phyloP scores from a whole-genome alignment of 208 protist genomes.

The Crithidia brevicula region DNA sequence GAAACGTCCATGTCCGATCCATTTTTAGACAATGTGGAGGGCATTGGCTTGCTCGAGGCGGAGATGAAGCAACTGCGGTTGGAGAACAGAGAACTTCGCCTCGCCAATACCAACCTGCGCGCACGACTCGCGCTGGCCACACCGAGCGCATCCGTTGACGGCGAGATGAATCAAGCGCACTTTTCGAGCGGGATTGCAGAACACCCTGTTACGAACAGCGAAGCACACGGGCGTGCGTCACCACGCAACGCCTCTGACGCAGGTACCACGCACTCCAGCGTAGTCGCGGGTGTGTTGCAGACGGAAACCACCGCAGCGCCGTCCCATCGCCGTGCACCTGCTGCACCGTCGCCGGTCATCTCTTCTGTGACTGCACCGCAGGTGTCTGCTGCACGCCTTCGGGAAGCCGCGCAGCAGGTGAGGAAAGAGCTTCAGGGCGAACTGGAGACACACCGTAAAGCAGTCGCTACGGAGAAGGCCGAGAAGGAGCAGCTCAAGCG shows the following conservation, averaged over 20 bases:
- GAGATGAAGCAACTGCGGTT: conserved; percentile 58
- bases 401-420: conserved; percentile 30
- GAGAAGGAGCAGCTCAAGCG: conserved; percentile 40
- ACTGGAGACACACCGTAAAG: conserved; percentile 19
- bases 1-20: conserved; percentile 39
- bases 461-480: conserved; percentile 29
- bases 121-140: conserved; percentile 32
- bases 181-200: not conserved
- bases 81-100: conserved; percentile 70
- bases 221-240: not conserved
- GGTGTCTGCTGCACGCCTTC: conserved; percentile 19
- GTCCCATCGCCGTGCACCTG: not conserved
- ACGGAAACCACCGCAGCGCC: not conserved
- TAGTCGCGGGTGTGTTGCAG: not conserved
- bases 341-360: not conserved
- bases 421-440: conserved; percentile 32
- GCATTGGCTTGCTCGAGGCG: conserved; percentile 8
- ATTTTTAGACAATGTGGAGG: conserved; percentile 17
- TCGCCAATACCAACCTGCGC: conserved; percentile 47
- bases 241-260: not conserved
- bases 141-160: not conserved
- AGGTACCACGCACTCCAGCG: not conserved
- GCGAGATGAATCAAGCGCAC: not conserved
- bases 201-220: not conserved
- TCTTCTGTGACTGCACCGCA: not conserved